Evolutionary conservation across 2,329 filamentous ascomycete genomes (phyloP), one percentile per base, ranked within the genome.

Genomic region (Chaetomium globosum): DNA sequence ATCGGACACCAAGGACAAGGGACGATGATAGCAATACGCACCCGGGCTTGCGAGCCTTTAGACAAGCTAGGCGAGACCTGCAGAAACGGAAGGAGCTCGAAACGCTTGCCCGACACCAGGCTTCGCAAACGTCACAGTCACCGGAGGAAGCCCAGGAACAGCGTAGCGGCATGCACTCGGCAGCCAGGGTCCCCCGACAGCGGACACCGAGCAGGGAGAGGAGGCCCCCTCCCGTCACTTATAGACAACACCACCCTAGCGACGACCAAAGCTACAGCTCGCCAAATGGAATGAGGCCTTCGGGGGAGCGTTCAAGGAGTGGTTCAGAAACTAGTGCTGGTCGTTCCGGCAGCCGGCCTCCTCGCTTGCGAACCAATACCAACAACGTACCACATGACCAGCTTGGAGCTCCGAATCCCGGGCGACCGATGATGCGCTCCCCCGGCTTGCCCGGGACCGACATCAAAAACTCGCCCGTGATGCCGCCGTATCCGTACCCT

Each of bases 1-100:
- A 30, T 46, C 65, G 21, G 62, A 48, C 6, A 58, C 55, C 28
- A 69, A 69, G 46, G 74, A 71, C 10, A 77, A 74, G 28, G 28
- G 79, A 81, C 0, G 79, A 80, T 1, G 63, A 59, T 21, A 36
- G 21, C 0, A 75, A 74, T 31, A 69, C 80, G 8, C 81, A 85
- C 64, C 80, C 82, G 1, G 85, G 85, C 0, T 76, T 87, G 23
- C 82, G 80, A 61, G 82, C 84, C 1, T 87, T 87, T 71, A 78
- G 83, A 31, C 84, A 87, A 70, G 85, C 84, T 1, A 80, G 83
- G 12, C 80, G 83, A 13, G 84, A 87, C 63, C 75, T 87, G 19
- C 84, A 86, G 68, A 82, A 77, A 65, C 80, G 83, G 70, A 86
- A 82, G 73, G 85, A 87, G 69, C 67, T 81, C 1, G 84, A 87